Conservation (phyloP, 1,139 yeast species). For the Debaryomycetaceae sp. region DNA sequence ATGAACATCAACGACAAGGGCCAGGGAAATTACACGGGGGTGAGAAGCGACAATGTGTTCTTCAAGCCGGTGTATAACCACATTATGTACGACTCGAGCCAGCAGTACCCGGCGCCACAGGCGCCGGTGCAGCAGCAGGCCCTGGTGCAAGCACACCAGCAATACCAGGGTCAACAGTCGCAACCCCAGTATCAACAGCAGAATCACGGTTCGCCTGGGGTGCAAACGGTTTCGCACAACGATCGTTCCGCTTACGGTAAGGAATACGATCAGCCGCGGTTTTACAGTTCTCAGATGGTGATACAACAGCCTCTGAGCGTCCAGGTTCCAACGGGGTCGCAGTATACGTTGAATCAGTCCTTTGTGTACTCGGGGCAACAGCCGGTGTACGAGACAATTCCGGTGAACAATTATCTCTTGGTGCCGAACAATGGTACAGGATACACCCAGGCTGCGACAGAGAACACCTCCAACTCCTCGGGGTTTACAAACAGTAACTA, state of each 20-base stretch:
- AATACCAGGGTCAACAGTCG: neutral
- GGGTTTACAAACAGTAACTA: neutral
- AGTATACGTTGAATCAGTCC: constrained; percentile 4
- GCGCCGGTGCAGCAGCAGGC: neutral
- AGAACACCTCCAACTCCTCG: neutral
- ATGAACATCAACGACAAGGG: neutral
- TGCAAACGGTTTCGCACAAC: neutral
- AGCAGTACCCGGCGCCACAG: neutral
- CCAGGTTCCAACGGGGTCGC: constrained; percentile 3
- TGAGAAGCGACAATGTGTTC: neutral
- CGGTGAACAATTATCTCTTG: constrained; percentile 10
- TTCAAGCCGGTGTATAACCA: neutral
- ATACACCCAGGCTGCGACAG: neutral
- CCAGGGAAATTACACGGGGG: neutral
- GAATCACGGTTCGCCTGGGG: neutral
- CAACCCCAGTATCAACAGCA: neutral
- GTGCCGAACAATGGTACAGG: constrained; percentile 4
- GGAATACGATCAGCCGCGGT: constrained; percentile 7
- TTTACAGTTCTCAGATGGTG: constrained; percentile 6
- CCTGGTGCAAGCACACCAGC: neutral
- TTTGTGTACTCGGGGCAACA: constrained; percentile 5
- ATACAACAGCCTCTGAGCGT: constrained; percentile 6
- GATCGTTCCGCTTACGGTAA: neutral
- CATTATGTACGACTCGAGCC: neutral
- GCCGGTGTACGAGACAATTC: constrained; percentile 4